Evolutionary conservation across 371 early-diverging fungal genomes (phyloP), one percentile per base, ranked within the genome.

Genomic region (Lichtheimia ramosa): DNA sequence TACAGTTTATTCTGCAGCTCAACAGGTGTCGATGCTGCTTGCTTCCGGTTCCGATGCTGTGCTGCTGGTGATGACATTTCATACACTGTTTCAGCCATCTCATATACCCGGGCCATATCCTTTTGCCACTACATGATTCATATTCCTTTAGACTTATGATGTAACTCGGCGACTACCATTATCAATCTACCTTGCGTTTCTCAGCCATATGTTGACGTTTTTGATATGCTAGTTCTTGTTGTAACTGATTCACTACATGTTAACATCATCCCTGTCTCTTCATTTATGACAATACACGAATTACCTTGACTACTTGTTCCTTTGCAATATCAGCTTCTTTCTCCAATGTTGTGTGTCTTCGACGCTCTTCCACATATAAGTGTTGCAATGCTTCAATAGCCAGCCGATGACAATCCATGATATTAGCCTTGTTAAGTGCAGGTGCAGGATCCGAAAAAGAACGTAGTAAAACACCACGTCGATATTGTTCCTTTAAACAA

Each of bases 311-410:
- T 3, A 55, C 42, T 43, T 55, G n/a, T 25, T 55, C 56, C 23
- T 55, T 55, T 2, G 56, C 56, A 12, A 3, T 7, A 14, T 49
- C 14, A 16, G 50, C 40, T 24, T 57, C 48, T n/a, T 57, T 34
- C 14, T 48, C 50, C 49, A 49, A 24, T 5, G 1, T 23, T 8
- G 12, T 42, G 16, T 49, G 25, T 34, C 58, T n/a, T 8, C 40
- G 58, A 49, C 50, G 49, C 42, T 57, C 58, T 34, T 57, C 49
- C 15, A 43, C 58, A 41, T 48, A 57, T 16, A 57, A 39, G 13
- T 57, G 39, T 16, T 57, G 58, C 13, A 57, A 41, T 3, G 58
- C 58, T 49, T 57, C 58, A 21, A 57, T 49, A 34, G 58, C 58
- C 15, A 57, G 43, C 5, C 58, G 58, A 24, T 57, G 58, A 8